Base-by-base conservation (phyloP, 768 basidiomycete species). In the Xerocomellus intermedius region DNA sequence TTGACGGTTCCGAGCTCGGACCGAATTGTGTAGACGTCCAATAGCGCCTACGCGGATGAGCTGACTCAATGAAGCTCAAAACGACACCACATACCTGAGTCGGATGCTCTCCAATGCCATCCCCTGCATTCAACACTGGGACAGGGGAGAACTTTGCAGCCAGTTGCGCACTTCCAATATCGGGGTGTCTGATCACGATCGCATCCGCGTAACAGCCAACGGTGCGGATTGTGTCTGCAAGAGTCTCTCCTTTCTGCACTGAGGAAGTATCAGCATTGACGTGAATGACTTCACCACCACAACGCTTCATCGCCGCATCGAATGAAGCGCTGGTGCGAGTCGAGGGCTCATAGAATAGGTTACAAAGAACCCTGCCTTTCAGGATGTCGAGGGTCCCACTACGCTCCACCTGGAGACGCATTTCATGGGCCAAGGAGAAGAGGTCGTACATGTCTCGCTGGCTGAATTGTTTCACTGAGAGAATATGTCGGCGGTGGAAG, bases 1-100 rank as follows among this genome's bases (percentile, higher is more conserved):
- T 98, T 98, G 60, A 98, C 94, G 0, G 95, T 97, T 52, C 97
- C 97, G 48, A 99, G 82, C 73, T 99, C 97, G 46, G 94, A 97
- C 56, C 96, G 91, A 60, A 98, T 98, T 39, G 94, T 97, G 73
- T 91, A 98, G 17, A 94, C 81, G 63, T 94, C 92, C 60, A 94
- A 72, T 9, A 94, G 77, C 3, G 91, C 91, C 86, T 91, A 52
- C 17, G 19, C 38, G 42, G 37, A 44, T 32, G 50, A 58, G 44
- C 54, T 54, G 17, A 60, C 57, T 48, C 45, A 33, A 35, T 16
- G 13, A 48, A 51, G 24, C 1, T 48, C 30, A 54, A 50, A n/a
- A 43, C 3, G 52, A 48, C 22, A 48, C 35, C n/a, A 60, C 80
- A 48, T 67, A 86, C 91, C 79, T 95, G 93, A 8, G 94, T 96